A percentile compares a stretch with the other conserved stretches of the same genome.
Conservation (phyloP, 2,329 filamentous ascomycete genomes). For the Neonectria hederae region DNA sequence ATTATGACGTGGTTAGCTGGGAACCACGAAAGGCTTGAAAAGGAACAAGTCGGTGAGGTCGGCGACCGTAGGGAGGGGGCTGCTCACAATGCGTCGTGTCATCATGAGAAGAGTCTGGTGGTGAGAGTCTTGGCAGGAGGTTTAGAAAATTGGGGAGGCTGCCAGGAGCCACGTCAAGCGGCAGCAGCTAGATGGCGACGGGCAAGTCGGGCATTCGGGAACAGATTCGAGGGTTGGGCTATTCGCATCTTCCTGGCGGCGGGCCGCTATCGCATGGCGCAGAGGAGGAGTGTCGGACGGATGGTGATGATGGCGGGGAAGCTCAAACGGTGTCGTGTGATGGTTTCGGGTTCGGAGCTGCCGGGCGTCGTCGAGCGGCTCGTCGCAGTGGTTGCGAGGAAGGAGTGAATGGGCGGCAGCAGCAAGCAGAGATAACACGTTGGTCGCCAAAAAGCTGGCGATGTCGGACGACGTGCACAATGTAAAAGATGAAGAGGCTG, state of each 20-base stretch:
- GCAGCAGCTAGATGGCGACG: constrained; percentile 26
- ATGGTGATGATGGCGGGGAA: constrained; percentile 21
- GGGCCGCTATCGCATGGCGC: constrained; percentile 41
- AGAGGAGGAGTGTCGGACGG: constrained; percentile 11
- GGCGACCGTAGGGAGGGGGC: neutral
- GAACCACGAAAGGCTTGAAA: neutral
- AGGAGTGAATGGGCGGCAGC: neutral
- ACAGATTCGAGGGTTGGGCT: constrained; percentile 28
- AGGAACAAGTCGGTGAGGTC: neutral
- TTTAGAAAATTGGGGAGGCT: constrained; percentile 11
- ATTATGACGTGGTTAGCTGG: constrained; percentile 16
- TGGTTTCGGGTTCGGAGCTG: constrained; percentile 8
- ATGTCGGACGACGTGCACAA: constrained; percentile 11
- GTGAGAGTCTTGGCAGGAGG: constrained; percentile 7
- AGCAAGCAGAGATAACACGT: neutral
- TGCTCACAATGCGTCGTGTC: constrained; percentile 51
- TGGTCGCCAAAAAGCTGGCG: constrained; percentile 15
- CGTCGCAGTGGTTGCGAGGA: constrained; percentile 6
- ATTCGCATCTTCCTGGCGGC: constrained; percentile 42
- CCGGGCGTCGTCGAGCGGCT: constrained; percentile 16
- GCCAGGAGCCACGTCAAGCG: constrained; percentile 31
- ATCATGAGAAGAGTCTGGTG: constrained; percentile 37
- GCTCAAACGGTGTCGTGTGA: constrained; percentile 18
- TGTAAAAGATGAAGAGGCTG: constrained; percentile 6
- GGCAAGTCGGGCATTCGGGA: constrained; percentile 35